These are phyloP conservation scores for Solanum bulbocastanum DNA, from an alignment of 257 asterid genomes.

Conservation along the genomic window DNA sequence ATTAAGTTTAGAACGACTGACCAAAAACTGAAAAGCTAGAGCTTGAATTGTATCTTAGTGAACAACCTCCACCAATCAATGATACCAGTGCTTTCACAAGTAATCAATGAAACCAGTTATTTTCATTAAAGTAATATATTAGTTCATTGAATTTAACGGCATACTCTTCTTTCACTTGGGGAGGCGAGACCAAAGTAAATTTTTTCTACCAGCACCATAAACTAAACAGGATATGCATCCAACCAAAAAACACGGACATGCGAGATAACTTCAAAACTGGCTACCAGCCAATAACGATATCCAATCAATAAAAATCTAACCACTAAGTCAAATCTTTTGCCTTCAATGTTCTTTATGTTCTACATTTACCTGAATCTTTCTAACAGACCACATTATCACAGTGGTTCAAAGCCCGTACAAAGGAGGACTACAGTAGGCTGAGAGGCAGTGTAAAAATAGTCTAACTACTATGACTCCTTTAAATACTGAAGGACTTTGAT, in stretches of 20 bases:
- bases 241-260: neutral
- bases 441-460: neutral
- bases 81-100: neutral
- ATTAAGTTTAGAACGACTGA: neutral
- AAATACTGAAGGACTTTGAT: neutral
- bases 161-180: neutral
- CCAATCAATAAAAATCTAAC: neutral
- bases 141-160: neutral
- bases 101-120: neutral
- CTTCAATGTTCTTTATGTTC: neutral
- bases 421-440: neutral
- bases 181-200: neutral
- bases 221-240: neutral
- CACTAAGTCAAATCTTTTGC: neutral
- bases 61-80: neutral
- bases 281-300: neutral
- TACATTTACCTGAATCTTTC: neutral
- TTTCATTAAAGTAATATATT: neutral
- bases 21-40: neutral
- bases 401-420: neutral
- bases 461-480: neutral
- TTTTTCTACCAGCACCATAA: neutral
- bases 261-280: neutral
- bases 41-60: neutral
- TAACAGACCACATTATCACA: neutral